Percentiles rank a stretch among this genome's conserved stretches.
Evolutionary conservation across 2,329 filamentous ascomycete genomes (phyloP).

Genomic region (Colletotrichum euphorbiae): DNA sequence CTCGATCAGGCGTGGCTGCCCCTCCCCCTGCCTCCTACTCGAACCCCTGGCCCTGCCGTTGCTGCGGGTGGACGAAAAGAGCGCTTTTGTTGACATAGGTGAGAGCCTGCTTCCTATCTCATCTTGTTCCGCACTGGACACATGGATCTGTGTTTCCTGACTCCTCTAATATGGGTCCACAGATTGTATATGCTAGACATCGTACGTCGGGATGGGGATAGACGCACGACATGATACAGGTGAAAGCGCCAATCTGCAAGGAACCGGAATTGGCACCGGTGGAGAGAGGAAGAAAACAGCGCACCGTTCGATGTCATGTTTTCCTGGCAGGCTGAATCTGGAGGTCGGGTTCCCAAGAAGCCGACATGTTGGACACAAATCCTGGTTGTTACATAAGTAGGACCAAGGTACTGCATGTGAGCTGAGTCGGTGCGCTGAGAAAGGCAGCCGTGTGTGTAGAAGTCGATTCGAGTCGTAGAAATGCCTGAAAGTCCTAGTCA

Average conservation of each 20-base stretch:
- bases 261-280: slow-evolving; percentile 10
- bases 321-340: slow-evolving; percentile 4
- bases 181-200: slow-evolving; percentile 28
- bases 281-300: slow-evolving; percentile 7
- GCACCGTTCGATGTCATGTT: not conserved
- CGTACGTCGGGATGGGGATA: slow-evolving; percentile 19
- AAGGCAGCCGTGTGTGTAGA: slow-evolving; percentile 1
- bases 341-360: not conserved
- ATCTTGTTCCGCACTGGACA: slow-evolving; percentile 20
- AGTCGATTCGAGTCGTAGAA: not conserved
- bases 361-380: slow-evolving; percentile 4
- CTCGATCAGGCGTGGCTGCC: slow-evolving; percentile 23
- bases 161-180: slow-evolving; percentile 31
- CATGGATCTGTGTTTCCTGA: slow-evolving; percentile 23
- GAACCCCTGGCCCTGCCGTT: slow-evolving; percentile 28
- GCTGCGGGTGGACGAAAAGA: slow-evolving; percentile 35
- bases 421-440: slow-evolving; percentile 11
- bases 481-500: slow-evolving; percentile 7
- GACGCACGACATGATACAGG: slow-evolving; percentile 35
- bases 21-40: slow-evolving; percentile 30
- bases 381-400: slow-evolving; percentile 9
- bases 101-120: slow-evolving; percentile 23
- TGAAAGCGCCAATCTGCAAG: not conserved
- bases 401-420: slow-evolving; percentile 4
- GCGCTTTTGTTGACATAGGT: slow-evolving; percentile 35